These are phyloP conservation scores for Bipolaris oryzae DNA, from an alignment of 2,329 filamentous ascomycete species.

Conservation along the genomic window DNA sequence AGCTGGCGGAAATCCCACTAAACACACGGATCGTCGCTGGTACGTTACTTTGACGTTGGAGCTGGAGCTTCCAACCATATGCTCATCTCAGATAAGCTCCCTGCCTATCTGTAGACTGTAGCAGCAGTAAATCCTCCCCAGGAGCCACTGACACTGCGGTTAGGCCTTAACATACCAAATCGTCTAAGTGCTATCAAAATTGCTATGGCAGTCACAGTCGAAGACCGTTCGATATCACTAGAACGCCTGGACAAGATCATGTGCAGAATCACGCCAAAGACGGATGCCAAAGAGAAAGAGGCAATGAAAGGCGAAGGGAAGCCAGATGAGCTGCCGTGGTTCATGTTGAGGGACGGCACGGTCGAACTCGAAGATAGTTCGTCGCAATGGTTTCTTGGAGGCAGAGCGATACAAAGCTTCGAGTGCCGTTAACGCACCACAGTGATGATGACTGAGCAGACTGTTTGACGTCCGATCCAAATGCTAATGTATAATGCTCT, in stretches of 20 bases:
- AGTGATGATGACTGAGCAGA: neutral
- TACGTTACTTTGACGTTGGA: constrained; percentile 7
- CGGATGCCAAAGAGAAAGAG: constrained; percentile 21
- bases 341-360: constrained; percentile 39
- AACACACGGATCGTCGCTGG: constrained; percentile 19
- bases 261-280: constrained; percentile 28
- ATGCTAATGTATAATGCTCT: constrained; percentile 5
- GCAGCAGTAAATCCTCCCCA: neutral
- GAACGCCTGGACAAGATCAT: constrained; percentile 24
- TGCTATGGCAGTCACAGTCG: constrained; percentile 22
- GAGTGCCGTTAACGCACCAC: constrained; percentile 37
- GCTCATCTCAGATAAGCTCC: neutral
- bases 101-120: neutral
- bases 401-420: constrained; percentile 43
- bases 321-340: constrained; percentile 28
- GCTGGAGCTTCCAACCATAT: too few relatives aligned
- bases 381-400: constrained; percentile 41
- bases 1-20: constrained; percentile 24
- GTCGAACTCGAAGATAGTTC: constrained; percentile 38
- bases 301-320: constrained; percentile 6
- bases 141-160: neutral
- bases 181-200: constrained; percentile 22
- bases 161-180: constrained; percentile 22
- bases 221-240: constrained; percentile 17
- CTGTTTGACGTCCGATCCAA: neutral